Evolutionary conservation across 2,329 filamentous ascomycete species (phyloP).

Genomic region (Ceratocystis eucalypticola): DNA sequence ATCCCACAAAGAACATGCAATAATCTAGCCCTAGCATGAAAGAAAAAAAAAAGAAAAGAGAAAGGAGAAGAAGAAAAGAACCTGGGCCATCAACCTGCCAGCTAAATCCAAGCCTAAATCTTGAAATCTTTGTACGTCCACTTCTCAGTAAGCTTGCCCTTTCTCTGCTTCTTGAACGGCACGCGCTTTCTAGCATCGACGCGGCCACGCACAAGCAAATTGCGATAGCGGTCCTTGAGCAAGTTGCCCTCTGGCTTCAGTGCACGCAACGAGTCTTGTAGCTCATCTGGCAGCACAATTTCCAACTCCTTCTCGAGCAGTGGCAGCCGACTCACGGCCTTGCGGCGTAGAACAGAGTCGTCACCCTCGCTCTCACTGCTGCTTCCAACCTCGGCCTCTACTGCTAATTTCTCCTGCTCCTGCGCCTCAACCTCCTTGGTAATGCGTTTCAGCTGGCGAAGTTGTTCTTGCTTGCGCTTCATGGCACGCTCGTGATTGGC

Average conservation of each 20-base stretch:
- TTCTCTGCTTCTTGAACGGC: conserved; percentile 69
- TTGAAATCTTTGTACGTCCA: conserved; percentile 93
- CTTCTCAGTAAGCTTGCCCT: conserved; percentile 77
- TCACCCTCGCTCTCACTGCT: conserved; percentile 44
- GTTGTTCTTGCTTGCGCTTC: conserved; percentile 59
- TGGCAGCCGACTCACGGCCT: conserved; percentile 58
- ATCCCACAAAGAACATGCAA: conserved; percentile 8
- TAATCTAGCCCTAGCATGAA: conserved; percentile 11
- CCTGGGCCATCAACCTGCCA: background rate
- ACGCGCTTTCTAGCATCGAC: conserved; percentile 70
- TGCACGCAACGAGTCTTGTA: conserved; percentile 66
- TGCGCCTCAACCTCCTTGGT: conserved; percentile 47
- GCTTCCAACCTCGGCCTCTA: conserved; percentile 25
- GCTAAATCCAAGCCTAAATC: conserved; percentile 20
- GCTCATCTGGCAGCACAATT: conserved; percentile 67
- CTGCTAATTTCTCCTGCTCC: conserved; percentile 37
- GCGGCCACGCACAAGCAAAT: conserved; percentile 75
- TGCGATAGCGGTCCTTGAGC: conserved; percentile 82
- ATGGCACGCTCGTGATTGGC: conserved; percentile 62
- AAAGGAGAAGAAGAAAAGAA: background rate
- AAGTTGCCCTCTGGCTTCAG: conserved; percentile 93
- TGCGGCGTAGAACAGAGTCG: conserved; percentile 52
- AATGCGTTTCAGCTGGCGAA: conserved; percentile 57
- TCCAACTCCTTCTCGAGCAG: conserved; percentile 62
- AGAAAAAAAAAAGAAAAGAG: background rate